A percentile compares a stretch with the other conserved stretches of the same genome.
These are phyloP conservation scores for Ophiostoma australiae DNA, from an alignment of 2,329 filamentous ascomycete species.

Conservation along the genomic window DNA sequence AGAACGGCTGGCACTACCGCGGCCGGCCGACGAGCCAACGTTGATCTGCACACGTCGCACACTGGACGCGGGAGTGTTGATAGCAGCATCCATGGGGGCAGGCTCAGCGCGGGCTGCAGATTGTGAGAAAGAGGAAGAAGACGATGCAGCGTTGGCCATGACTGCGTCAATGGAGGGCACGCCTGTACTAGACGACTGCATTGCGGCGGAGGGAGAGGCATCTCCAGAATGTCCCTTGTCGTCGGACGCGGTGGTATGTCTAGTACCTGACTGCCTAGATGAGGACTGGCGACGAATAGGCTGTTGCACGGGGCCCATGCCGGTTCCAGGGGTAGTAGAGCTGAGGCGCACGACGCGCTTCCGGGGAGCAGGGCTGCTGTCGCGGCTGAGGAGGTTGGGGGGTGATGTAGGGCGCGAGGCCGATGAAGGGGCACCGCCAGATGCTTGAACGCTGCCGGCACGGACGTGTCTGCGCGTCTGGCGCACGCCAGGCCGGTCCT, in stretches of 20 bases:
- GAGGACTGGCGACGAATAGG: conserved; percentile 47
- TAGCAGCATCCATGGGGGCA: conserved; percentile 20
- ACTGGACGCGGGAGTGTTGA: conserved; percentile 52
- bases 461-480: conserved; percentile 41
- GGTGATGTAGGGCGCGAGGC: conserved; percentile 42
- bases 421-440: conserved; percentile 25
- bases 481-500: conserved; percentile 27
- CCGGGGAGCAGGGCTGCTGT: conserved; percentile 48
- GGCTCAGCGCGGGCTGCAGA: background rate
- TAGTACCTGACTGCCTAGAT: conserved; percentile 29
- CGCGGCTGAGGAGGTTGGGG: conserved; percentile 38
- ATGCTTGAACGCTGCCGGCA: conserved; percentile 45
- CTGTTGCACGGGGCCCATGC: conserved; percentile 27
- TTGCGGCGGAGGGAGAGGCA: background rate
- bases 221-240: conserved; percentile 28
- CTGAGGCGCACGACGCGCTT: conserved; percentile 56
- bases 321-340: conserved; percentile 34
- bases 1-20: conserved; percentile 28
- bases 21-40: conserved; percentile 46
- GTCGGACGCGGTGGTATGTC: conserved; percentile 27
- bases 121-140: conserved; percentile 21
- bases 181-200: background rate
- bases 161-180: conserved; percentile 19
- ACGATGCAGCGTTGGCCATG: background rate
- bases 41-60: conserved; percentile 53